A percentile compares a stretch with the other conserved stretches of the same genome.
Conservation (phyloP, 371 early-diverging fungal species). For the Chytridium lagenaria region DNA sequence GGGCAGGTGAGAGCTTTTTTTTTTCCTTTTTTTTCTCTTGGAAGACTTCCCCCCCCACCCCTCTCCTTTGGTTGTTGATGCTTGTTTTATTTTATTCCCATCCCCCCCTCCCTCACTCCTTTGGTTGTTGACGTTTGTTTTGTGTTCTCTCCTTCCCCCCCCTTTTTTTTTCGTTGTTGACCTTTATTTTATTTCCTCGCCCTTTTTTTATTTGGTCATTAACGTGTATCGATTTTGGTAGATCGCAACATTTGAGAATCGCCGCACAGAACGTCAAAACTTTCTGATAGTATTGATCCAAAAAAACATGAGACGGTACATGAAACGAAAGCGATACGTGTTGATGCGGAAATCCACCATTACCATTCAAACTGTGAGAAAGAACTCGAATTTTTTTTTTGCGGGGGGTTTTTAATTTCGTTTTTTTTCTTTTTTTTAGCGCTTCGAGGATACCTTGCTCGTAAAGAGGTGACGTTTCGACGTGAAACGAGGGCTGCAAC, state of each 20-base stretch:
- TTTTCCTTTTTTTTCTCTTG: constrained; percentile 1
- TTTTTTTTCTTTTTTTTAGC: constrained; percentile 60
- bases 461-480: constrained; percentile 54
- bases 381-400: constrained; percentile 59
- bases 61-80: neutral
- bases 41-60: too few species aligned
- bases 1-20: constrained; percentile 67
- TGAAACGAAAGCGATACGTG: constrained; percentile 72
- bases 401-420: constrained; percentile 49
- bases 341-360: constrained; percentile 58
- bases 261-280: constrained; percentile 81
- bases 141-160: too few species aligned
- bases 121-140: constrained; percentile 51
- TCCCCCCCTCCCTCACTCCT: too few species aligned
- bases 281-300: constrained; percentile 84
- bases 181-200: neutral
- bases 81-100: neutral
- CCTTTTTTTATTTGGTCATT: constrained; percentile 14
- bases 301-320: constrained; percentile 82
- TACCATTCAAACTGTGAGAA: constrained; percentile 47
- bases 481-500: constrained; percentile 74
- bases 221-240: constrained; percentile 67
- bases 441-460: constrained; percentile 68
- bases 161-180: neutral
- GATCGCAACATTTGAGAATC: constrained; percentile 90